Base-by-base conservation (phyloP, 208 protist species). In the Trypanosoma platydactyli region DNA sequence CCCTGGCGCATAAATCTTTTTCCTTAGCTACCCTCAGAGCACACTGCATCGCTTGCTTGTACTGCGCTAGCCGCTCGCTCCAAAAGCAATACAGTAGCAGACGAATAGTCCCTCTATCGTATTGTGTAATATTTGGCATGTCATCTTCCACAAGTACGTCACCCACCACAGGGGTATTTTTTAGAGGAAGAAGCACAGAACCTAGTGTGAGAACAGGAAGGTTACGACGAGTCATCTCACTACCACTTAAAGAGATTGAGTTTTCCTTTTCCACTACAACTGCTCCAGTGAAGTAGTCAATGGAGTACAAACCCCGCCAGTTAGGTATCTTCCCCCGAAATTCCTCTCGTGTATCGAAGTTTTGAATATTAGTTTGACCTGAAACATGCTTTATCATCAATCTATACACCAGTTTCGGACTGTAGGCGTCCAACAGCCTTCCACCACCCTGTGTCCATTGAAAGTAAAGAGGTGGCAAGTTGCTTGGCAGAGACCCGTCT, bases 1-100 rank as follows among this genome's bases (percentile, higher is more conserved):
- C 6, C 13, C 16, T 41, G 22, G 55, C 20, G 13, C 12, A 3
- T 22, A 6, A 1, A 38, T 18, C 12, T 51, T 22, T 13, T 40
- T 9, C 18, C n/a, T 48, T 52, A 0, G 55, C 18, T 27, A 5
- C 49, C 15, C 58, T 12, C 44, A 66, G 5, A 48, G 59, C 56
- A 22, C 33, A 7, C 18, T 62, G 50, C 83, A 89, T 89, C 64
- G 80, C 72, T 22, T 40, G 64, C 55, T 72, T 73, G 50, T 86
- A 95, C 38, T 83, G 73, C 41, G 16, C 27, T 20, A 93, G 42
- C 3, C 89, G 86, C 46, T 83, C 71, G 55, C 72, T 62, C 86
- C 89, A 95, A 54, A 93, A 95, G 58, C 64, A 71, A 27, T 87
- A 85, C 16, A 95, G 70, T 29, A 95, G 27, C 44, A 88, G 79